phyloP scores from a whole-genome alignment of 2,329 filamentous ascomycete genomes.

The Talaromyces sp. region DNA sequence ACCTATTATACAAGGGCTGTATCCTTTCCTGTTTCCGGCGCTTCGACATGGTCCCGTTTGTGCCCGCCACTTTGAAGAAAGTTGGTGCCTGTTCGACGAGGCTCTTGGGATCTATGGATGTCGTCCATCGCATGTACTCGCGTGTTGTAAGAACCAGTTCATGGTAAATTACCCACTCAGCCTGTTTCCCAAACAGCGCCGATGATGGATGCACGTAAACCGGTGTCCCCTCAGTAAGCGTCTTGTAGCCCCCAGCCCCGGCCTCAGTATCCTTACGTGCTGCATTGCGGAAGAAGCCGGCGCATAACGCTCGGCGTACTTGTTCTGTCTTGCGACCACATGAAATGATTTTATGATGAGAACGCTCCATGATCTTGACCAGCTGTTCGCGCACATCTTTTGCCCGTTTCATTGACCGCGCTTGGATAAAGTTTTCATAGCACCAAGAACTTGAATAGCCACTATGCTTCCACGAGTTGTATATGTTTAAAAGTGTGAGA shows the following conservation, averaged over 20 bases:
- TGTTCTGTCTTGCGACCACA: neutral
- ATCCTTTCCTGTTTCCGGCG: neutral
- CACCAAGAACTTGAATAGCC: slow-evolving; percentile 86
- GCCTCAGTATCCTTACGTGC: neutral
- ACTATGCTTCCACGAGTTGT: slow-evolving; percentile 90
- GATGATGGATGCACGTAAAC: neutral
- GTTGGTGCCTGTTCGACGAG: neutral
- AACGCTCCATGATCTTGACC: slow-evolving; percentile 87
- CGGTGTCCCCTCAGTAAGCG: neutral
- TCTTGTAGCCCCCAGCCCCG: neutral
- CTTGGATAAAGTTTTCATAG: slow-evolving; percentile 96
- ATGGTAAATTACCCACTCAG: neutral
- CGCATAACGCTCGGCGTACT: neutral
- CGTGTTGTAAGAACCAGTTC: neutral
- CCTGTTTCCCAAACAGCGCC: neutral
- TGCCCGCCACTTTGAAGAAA: neutral
- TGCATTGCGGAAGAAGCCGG: neutral
- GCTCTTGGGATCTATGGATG: neutral
- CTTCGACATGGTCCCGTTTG: neutral
- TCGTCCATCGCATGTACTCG: neutral
- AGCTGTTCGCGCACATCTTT: slow-evolving; percentile 92
- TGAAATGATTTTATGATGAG: slow-evolving; percentile 73
- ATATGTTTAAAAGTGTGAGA: slow-evolving; percentile 90
- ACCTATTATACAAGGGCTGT: neutral
- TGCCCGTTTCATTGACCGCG: slow-evolving; percentile 77